Base-by-base conservation (phyloP, 2,329 filamentous ascomycete genomes). In the Rutstroemia sp. region DNA sequence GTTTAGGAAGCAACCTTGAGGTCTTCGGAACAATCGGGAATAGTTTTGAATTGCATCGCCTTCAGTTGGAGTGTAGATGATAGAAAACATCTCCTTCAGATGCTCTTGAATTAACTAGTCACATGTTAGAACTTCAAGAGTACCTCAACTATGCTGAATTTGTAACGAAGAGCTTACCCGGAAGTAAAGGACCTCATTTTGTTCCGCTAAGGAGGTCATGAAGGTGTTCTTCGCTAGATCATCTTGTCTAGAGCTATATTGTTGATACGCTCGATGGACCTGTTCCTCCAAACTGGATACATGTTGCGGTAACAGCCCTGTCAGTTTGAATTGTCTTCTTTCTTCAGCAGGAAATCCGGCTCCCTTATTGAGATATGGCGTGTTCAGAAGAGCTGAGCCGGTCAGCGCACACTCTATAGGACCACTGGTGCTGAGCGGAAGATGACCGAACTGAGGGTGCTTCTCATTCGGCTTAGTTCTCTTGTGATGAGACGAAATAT, bases 11-110 rank as follows among this genome's bases (percentile, higher is more conserved):
- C 88, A 90, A 0, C 91, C 91, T 62, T 92, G 87, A 0, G 90
- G 88, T 17, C 81, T 77, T 10, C 91, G 76, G 66, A 95, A 95
- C 0, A 94, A 70, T 0, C 84, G 75, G 0, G 89, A 94, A 67
- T 89, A 95, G 61, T 92, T 88, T 62, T 89, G 82, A 51, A 95
- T 95, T 0, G 91, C 91, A 42, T 95, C 89, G 8, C 88, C 89
- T 72, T 95, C 90, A 0, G 91, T 95, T 0, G 91, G 91, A 0
- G 91, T 95, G 67, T 95, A 96, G 27, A 95, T 88, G n/a, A 95
- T 76, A 42, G 86, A 83, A 67, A 95, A 92, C 88, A 95, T 94
- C 67, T 95, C 89, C 61, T 88, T 84, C 19, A 95, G 73, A 64
- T 95, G 86, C 4, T 88, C 82, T 68, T 88, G 79, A 7, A 94